These are phyloP conservation scores for Fusarium sp. DNA, from an alignment of 2,329 filamentous ascomycete genomes.

Conservation along the genomic window DNA sequence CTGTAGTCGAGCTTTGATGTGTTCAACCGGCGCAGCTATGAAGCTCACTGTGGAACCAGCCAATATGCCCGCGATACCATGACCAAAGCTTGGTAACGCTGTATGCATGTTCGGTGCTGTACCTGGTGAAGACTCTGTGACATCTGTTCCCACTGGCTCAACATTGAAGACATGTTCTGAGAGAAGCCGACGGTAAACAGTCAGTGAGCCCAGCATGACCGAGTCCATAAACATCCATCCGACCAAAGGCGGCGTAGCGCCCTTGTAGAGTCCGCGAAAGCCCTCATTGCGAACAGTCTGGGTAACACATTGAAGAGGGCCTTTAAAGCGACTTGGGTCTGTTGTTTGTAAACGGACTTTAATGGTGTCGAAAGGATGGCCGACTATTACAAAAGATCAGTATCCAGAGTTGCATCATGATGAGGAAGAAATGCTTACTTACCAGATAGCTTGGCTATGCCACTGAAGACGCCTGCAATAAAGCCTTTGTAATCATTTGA, in stretches of 20 bases:
- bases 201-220: constrained; percentile 90
- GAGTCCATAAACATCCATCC: constrained; percentile 99
- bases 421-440: constrained; percentile 45
- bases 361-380: constrained; percentile 90
- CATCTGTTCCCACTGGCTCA: constrained; percentile 35
- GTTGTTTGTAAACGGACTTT: constrained; percentile 97
- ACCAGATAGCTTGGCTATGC: constrained; percentile 90
- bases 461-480: constrained; percentile 94
- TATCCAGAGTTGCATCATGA: neutral
- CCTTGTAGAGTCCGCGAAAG: constrained; percentile 89
- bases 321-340: constrained; percentile 79
- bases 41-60: constrained; percentile 92
- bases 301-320: constrained; percentile 85
- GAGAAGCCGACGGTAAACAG: constrained; percentile 86
- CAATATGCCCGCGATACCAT: constrained; percentile 87
- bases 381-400: constrained; percentile 57
- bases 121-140: constrained; percentile 22
- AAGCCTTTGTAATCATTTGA: constrained; percentile 85
- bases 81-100: constrained; percentile 79
- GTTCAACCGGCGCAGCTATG: constrained; percentile 92
- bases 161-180: constrained; percentile 82
- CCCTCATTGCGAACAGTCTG: constrained; percentile 91
- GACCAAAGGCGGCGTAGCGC: constrained; percentile 88
- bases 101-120: constrained; percentile 24
- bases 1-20: constrained; percentile 93